A percentile compares a stretch with the other conserved stretches of the same genome.
phyloP scores from a whole-genome alignment of 176 grass and related monocot genomes.

The Elymus sibiricus region DNA sequence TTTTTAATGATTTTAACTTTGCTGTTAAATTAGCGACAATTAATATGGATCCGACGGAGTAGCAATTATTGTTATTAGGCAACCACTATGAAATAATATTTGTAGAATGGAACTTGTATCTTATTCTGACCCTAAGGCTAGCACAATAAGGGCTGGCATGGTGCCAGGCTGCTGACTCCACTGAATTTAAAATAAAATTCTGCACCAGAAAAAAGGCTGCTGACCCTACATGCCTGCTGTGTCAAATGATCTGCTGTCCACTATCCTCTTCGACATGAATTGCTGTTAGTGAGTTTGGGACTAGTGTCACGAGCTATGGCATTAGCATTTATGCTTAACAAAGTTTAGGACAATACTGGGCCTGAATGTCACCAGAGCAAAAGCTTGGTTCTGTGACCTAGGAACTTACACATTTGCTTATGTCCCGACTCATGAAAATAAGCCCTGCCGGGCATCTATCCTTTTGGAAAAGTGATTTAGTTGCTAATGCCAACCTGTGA shows the following conservation, averaged over 20 bases:
- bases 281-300: background rate
- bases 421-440: constrained; percentile 1
- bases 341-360: background rate
- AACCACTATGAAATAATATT: background rate
- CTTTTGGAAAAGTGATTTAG: background rate
- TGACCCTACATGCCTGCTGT: background rate
- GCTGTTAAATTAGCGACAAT: background rate
- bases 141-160: background rate
- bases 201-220: background rate
- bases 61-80: constrained; percentile 1
- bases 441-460: background rate
- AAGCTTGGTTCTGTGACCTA: background rate
- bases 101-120: background rate
- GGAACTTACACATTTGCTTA: constrained; percentile 6
- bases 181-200: too few relatives aligned
- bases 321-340: background rate
- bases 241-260: background rate
- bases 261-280: background rate
- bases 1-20: background rate
- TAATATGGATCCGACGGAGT: too few relatives aligned
- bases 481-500: background rate
- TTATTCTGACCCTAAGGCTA: background rate
- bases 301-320: background rate
- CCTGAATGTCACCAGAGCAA: constrained; percentile 2
- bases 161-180: background rate